Evolutionary conservation across 2,329 filamentous ascomycete genomes (phyloP).

Genomic region (Colletotrichum agaves): DNA sequence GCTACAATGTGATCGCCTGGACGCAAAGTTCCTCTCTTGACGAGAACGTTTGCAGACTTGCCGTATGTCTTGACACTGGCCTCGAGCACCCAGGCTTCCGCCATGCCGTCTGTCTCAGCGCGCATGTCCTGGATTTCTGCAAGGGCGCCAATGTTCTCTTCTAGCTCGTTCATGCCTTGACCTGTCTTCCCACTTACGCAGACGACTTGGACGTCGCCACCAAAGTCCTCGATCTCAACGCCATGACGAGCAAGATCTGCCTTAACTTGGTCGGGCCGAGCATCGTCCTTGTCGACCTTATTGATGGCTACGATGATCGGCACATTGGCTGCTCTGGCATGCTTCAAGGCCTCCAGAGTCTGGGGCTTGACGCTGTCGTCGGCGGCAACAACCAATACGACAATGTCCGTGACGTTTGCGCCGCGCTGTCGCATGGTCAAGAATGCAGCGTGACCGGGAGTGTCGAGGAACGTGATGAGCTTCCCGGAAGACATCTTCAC

Average conservation of each 20-base stretch:
- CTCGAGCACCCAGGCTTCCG: constrained; percentile 95
- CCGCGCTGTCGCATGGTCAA: constrained; percentile 95
- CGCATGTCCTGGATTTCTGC: constrained; percentile 92
- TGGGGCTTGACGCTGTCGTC: constrained; percentile 98
- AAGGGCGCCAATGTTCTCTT: constrained; percentile 88
- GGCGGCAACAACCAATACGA: constrained; percentile 93
- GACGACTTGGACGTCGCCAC: constrained; percentile 93
- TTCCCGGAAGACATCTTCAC: constrained; percentile 88
- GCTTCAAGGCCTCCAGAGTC: constrained; percentile 94
- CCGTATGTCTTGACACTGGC: constrained; percentile 87
- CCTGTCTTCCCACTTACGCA: constrained; percentile 94
- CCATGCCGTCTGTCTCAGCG: constrained; percentile 78
- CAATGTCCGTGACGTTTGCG: constrained; percentile 95
- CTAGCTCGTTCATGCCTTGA: constrained; percentile 87
- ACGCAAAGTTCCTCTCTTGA: constrained; percentile 86
- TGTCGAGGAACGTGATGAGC: constrained; percentile 95
- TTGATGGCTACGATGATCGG: constrained; percentile 98
- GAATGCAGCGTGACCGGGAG: constrained; percentile 95
- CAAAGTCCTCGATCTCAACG: constrained; percentile 93
- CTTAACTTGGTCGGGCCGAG: constrained; percentile 86
- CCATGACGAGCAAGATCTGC: constrained; percentile 84
- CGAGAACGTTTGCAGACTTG: constrained; percentile 87
- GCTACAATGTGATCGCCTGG: constrained; percentile 87
- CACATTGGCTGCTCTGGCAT: constrained; percentile 86
- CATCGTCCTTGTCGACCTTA: constrained; percentile 91